Conservation (phyloP, 768 basidiomycete genomes). For the Termitomyces sp. region DNA sequence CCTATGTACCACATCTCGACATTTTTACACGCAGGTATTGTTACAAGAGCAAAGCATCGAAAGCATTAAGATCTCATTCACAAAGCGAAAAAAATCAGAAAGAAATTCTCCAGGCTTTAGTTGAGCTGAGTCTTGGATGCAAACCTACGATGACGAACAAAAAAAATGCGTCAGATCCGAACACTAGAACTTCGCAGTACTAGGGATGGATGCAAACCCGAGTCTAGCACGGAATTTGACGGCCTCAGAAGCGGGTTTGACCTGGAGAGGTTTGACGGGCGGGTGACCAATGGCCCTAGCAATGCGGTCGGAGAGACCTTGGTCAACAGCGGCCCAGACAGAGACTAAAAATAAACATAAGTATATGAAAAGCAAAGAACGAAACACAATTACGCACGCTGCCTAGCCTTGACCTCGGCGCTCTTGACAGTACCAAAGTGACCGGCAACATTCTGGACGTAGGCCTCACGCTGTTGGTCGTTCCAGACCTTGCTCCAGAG, state of each 20-base stretch:
- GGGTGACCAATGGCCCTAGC: conserved; percentile 67
- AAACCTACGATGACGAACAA: conserved; percentile 8
- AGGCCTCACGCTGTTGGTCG: conserved; percentile 51
- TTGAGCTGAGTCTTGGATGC: conserved; percentile 5
- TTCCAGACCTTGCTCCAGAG: conserved; percentile 66
- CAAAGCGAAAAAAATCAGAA: neutral
- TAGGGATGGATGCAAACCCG: conserved; percentile 19
- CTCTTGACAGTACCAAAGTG: conserved; percentile 62
- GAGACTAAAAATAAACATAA: conserved; percentile 40
- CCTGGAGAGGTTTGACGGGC: conserved; percentile 50
- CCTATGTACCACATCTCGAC: neutral
- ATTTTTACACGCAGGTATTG: conserved; percentile 1
- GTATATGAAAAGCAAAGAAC: neutral
- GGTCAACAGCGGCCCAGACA: conserved; percentile 76
- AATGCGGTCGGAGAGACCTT: conserved; percentile 68
- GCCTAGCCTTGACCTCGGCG: conserved; percentile 50
- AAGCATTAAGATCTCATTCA: neutral
- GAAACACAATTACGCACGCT: conserved; percentile 44
- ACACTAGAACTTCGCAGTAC: conserved; percentile 10
- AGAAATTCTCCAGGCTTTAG: neutral
- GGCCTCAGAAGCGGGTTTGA: conserved; percentile 55
- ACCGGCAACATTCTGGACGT: conserved; percentile 60
- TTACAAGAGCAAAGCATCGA: conserved; percentile 2
- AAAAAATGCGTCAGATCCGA: conserved; percentile 5
- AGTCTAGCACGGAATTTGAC: conserved; percentile 43